A percentile compares a stretch with the other conserved stretches of the same genome.
phyloP scores from a whole-genome alignment of 345 rosid genomes.

The Clarkia xantiana region DNA sequence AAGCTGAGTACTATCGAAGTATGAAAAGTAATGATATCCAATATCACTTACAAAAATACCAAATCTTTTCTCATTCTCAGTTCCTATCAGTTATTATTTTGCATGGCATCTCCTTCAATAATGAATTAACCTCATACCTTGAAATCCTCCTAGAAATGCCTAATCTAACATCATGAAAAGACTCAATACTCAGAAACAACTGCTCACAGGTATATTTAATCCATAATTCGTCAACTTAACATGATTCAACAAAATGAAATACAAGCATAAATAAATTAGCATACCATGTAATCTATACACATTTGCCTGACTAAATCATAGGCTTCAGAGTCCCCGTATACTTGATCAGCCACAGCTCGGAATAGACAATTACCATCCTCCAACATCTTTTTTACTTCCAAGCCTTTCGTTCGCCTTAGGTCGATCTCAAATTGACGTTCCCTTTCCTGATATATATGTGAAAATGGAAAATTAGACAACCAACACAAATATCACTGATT shows the following conservation, averaged over 20 bases:
- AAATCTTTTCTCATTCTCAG: too few relatives aligned
- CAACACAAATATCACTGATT: too few relatives aligned
- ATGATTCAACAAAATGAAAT: background rate
- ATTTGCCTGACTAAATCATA: constrained; percentile 67
- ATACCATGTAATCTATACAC: constrained; percentile 99
- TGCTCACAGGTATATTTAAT: too few relatives aligned
- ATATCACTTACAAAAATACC: too few relatives aligned
- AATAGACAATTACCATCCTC: constrained; percentile 99
- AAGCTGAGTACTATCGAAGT: too few relatives aligned
- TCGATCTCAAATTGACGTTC: constrained; percentile 89
- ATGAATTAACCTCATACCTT: too few relatives aligned
- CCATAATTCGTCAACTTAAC: background rate
- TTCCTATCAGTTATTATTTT: too few relatives aligned
- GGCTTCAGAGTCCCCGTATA: constrained; percentile 81
- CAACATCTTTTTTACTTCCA: constrained; percentile 82
- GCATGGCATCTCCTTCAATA: too few relatives aligned
- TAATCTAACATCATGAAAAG: too few relatives aligned
- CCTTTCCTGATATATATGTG: constrained; percentile 49
- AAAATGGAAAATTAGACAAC: background rate
- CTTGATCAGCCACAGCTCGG: constrained; percentile 97
- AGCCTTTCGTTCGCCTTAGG: constrained; percentile 55
- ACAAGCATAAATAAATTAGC: background rate
- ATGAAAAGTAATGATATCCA: too few relatives aligned
- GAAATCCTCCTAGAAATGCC: too few relatives aligned
- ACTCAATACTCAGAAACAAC: too few relatives aligned